Evolutionary conservation across 768 basidiomycete species (phyloP).

Genomic region (Pleurotus platypus): DNA sequence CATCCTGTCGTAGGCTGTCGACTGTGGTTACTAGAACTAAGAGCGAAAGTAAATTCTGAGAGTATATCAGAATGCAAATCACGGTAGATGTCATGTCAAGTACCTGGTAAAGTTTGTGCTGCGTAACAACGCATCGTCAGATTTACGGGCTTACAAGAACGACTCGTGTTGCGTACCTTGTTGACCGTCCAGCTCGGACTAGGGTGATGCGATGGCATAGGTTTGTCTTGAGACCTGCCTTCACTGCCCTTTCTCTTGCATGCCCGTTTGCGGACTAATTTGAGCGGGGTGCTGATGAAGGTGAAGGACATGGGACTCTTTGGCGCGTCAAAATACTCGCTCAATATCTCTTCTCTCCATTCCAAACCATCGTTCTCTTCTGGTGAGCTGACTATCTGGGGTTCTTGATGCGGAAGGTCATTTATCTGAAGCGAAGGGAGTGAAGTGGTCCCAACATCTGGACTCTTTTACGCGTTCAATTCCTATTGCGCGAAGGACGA

Average conservation of each 20-base stretch:
- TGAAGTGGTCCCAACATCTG: no score
- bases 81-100: neutral
- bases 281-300: neutral
- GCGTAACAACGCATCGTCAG: neutral
- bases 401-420: neutral
- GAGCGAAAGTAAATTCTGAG: conserved; percentile 1
- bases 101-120: conserved; percentile 8
- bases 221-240: neutral
- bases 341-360: neutral
- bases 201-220: neutral
- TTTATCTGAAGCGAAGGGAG: no score
- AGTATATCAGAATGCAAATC: neutral
- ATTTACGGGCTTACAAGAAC: neutral
- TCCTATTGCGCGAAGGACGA: neutral
- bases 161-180: neutral
- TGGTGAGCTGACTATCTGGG: neutral
- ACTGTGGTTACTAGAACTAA: neutral
- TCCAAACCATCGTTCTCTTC: neutral
- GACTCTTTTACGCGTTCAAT: no score
- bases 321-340: neutral
- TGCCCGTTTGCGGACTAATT: neutral
- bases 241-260: conserved; percentile 1
- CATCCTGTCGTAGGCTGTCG: neutral
- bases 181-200: neutral
- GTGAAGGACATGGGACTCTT: neutral